Conservation (phyloP, 805 yeast genomes). For the Cyberlindnera mycetangii region DNA sequence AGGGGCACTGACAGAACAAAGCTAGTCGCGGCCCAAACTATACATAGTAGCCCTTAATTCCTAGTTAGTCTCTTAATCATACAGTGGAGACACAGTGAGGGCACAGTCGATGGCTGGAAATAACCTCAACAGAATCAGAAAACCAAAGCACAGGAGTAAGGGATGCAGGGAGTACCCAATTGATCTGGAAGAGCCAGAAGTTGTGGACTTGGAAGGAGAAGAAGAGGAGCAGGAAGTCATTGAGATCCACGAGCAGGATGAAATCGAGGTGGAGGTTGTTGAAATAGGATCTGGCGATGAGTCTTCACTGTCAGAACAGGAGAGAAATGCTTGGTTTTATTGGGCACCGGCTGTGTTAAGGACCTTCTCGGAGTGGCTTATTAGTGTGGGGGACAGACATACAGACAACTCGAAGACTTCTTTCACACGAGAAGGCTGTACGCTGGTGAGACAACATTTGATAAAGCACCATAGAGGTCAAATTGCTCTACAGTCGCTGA, state of each 20-base stretch:
- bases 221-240: background rate
- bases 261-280: background rate
- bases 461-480: background rate
- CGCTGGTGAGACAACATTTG: conserved; percentile 1
- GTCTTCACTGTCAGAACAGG: background rate
- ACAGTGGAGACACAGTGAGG: too few species aligned
- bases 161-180: background rate
- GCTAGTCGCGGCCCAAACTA: too few species aligned
- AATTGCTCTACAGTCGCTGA: background rate
- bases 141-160: background rate
- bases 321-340: conserved; percentile 1
- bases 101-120: background rate
- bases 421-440: conserved; percentile 2
- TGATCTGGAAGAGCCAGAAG: background rate
- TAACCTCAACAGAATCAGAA: background rate
- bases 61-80: too few species aligned
- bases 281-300: conserved; percentile 1
- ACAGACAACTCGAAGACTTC: background rate
- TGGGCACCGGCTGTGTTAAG: conserved; percentile 7
- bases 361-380: conserved; percentile 5
- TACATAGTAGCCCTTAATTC: too few species aligned
- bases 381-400: conserved; percentile 11
- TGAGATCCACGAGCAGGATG: background rate
- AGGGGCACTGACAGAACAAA: too few species aligned
- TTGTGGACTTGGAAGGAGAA: background rate